phyloP scores from a whole-genome alignment of 805 yeast genomes.

The Lipomyces chichibuensis region DNA sequence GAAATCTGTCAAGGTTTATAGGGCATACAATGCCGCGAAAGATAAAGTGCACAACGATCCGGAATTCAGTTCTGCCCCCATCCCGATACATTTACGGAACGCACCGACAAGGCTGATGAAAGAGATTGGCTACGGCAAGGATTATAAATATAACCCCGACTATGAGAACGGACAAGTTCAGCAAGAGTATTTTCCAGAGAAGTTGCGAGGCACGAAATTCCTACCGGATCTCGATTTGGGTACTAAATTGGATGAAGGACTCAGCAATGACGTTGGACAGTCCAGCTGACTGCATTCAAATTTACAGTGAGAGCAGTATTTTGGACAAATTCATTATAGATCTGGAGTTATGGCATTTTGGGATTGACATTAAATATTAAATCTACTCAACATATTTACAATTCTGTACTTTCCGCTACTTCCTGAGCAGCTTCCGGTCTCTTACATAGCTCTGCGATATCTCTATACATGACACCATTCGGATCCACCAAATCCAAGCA shows the following conservation, averaged over 20 bases:
- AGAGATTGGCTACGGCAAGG: slow-evolving; percentile 80
- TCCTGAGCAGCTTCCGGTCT: not conserved
- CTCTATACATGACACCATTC: slow-evolving; percentile 8
- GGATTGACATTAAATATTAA: not conserved
- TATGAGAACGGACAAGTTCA: slow-evolving; percentile 69
- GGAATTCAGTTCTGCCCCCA: slow-evolving; percentile 58
- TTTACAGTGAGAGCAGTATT: not conserved
- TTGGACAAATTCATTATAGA: not conserved
- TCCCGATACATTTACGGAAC: slow-evolving; percentile 75
- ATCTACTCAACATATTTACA: not conserved
- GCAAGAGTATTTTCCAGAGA: slow-evolving; percentile 77
- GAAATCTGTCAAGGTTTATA: slow-evolving; percentile 83
- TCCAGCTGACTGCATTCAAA: not conserved
- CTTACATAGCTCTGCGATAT: slow-evolving; percentile 13
- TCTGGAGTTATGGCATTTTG: not conserved
- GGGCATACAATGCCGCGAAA: slow-evolving; percentile 75
- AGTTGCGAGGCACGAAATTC: slow-evolving; percentile 53
- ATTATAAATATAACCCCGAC: slow-evolving; percentile 87
- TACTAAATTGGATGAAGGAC: slow-evolving; percentile 26
- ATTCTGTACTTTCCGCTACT: not conserved
- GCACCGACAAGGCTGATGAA: slow-evolving; percentile 94
- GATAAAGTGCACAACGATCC: slow-evolving; percentile 60
- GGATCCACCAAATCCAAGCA: slow-evolving; percentile 29
- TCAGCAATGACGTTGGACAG: not conserved
- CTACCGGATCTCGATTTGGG: slow-evolving; percentile 50